These are phyloP conservation scores for Evansstolkia leycettana DNA, from an alignment of 495 filamentous ascomycete species.

Conservation along the genomic window DNA sequence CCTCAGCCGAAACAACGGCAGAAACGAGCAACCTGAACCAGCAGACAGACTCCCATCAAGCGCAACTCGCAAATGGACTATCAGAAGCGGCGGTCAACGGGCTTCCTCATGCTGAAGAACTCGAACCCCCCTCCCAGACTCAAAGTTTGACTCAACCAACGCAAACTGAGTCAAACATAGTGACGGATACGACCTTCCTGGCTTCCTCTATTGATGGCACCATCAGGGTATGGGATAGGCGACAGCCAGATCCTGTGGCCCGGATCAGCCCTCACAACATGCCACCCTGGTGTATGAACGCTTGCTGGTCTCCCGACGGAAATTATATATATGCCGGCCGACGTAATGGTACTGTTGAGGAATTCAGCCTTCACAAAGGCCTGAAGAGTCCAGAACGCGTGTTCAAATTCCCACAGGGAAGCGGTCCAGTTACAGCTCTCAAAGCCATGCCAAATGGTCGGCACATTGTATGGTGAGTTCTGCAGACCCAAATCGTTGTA, in stretches of 20 bases:
- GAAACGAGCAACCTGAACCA: slow-evolving; percentile 4
- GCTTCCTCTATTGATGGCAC: slow-evolving; percentile 80
- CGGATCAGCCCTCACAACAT: slow-evolving; percentile 60
- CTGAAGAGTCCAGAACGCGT: slow-evolving; percentile 60
- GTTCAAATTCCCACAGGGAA: slow-evolving; percentile 83
- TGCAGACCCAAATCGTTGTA: neutral
- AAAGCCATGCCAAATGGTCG: slow-evolving; percentile 85
- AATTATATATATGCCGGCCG: slow-evolving; percentile 92
- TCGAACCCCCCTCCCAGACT: slow-evolving; percentile 17
- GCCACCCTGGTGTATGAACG: slow-evolving; percentile 95
- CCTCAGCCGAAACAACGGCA: slow-evolving; percentile 2
- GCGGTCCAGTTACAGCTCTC: slow-evolving; percentile 77
- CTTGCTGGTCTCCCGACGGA: slow-evolving; percentile 93
- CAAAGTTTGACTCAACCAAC: slow-evolving; percentile 19
- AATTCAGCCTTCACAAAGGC: slow-evolving; percentile 81
- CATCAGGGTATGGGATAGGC: slow-evolving; percentile 83
- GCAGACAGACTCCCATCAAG: slow-evolving; percentile 6
- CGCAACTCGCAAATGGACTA: slow-evolving; percentile 10
- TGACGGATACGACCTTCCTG: slow-evolving; percentile 60
- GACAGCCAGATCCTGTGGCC: slow-evolving; percentile 64
- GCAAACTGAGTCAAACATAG: slow-evolving; percentile 28
- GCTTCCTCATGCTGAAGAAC: slow-evolving; percentile 38
- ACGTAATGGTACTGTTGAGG: slow-evolving; percentile 88
- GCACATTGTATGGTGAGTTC: slow-evolving; percentile 73
- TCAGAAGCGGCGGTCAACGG: slow-evolving; percentile 30